These are phyloP conservation scores for Heimioporus retisporus DNA, from an alignment of 1,284 basidiomycete genomes.

Conservation along the genomic window DNA sequence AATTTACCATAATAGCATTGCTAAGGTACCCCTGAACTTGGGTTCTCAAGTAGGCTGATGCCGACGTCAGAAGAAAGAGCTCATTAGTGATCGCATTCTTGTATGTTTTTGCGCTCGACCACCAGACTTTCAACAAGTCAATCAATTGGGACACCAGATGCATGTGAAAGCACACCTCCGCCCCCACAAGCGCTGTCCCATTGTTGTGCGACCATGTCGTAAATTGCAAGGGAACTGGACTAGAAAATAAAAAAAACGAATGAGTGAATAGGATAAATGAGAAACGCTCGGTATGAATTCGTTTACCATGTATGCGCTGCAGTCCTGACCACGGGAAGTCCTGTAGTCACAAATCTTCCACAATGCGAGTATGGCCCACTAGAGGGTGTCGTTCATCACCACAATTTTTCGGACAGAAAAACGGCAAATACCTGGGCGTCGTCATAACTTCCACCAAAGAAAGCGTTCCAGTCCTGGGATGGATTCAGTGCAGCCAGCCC, in stretches of 20 bases:
- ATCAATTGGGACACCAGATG: too few species aligned
- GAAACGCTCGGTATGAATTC: too few species aligned
- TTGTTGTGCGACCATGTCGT: conserved; percentile 58
- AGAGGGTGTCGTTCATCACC: neutral
- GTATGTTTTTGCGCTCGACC: conserved; percentile 62
- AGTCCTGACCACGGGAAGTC: conserved; percentile 45
- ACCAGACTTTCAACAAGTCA: conserved; percentile 46
- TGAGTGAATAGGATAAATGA: too few species aligned
- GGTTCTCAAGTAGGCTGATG: conserved; percentile 54
- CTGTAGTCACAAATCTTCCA: conserved; percentile 68
- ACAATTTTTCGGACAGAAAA: neutral
- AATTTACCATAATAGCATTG: conserved; percentile 46
- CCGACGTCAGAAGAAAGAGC: conserved; percentile 61
- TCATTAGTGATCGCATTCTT: conserved; percentile 71
- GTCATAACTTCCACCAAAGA: conserved; percentile 59
- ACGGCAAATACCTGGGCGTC: conserved; percentile 54
- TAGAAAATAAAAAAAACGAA: conserved; percentile 45
- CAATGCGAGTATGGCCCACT: conserved; percentile 64
- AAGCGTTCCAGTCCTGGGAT: conserved; percentile 52
- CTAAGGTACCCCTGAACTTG: conserved; percentile 50
- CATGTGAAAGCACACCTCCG: conserved; percentile 22
- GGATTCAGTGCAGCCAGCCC: conserved; percentile 51
- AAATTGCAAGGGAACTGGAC: conserved; percentile 55
- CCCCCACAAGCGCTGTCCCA: conserved; percentile 53
- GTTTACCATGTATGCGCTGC: conserved; percentile 46